A percentile compares a stretch with the other conserved stretches of the same genome.
These are phyloP conservation scores for Austroboletus eburneus DNA, from an alignment of 768 basidiomycete genomes.

Conservation along the genomic window DNA sequence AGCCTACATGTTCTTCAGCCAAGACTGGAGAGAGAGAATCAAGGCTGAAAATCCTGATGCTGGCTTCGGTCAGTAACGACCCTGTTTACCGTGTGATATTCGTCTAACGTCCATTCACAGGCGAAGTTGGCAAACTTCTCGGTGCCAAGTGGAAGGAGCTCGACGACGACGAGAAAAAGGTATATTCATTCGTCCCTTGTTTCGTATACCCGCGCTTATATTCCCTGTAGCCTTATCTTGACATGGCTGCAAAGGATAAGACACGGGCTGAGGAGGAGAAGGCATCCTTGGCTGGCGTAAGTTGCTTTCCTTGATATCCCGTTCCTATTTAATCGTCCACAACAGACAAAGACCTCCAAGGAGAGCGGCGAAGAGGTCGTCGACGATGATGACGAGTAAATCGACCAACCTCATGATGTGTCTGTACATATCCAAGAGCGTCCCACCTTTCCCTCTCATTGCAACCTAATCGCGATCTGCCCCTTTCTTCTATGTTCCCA, in stretches of 20 bases:
- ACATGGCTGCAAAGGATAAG: constrained; percentile 86
- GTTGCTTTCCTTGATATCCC: constrained; percentile 11
- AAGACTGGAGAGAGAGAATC: constrained; percentile 94
- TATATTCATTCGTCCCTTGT: constrained; percentile 27
- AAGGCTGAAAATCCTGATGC: constrained; percentile 95
- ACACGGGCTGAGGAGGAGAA: constrained; percentile 81
- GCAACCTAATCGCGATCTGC: constrained; percentile 18
- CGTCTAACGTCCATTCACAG: constrained; percentile 34
- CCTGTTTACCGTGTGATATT: not conserved
- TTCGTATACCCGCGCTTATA: constrained; percentile 1
- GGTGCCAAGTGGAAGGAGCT: constrained; percentile 98
- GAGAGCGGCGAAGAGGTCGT: constrained; percentile 36
- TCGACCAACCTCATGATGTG: constrained; percentile 4
- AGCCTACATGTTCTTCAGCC: constrained; percentile 98
- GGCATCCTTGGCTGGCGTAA: constrained; percentile 37
- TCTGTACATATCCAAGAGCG: constrained; percentile 18
- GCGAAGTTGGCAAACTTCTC: constrained; percentile 91
- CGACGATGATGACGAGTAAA: constrained; percentile 41
- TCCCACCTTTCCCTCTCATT: constrained; percentile 3
- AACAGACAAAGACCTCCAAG: constrained; percentile 34
- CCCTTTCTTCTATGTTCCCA: constrained; percentile 7
- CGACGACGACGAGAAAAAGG: constrained; percentile 88
- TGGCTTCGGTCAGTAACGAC: constrained; percentile 67
- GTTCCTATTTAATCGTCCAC: not conserved
- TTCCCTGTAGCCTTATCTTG: constrained; percentile 70